A percentile compares a stretch with the other conserved stretches of the same genome.
phyloP scores from a whole-genome alignment of 2,329 filamentous ascomycete species.

The Ophioceras dolichostomum region DNA sequence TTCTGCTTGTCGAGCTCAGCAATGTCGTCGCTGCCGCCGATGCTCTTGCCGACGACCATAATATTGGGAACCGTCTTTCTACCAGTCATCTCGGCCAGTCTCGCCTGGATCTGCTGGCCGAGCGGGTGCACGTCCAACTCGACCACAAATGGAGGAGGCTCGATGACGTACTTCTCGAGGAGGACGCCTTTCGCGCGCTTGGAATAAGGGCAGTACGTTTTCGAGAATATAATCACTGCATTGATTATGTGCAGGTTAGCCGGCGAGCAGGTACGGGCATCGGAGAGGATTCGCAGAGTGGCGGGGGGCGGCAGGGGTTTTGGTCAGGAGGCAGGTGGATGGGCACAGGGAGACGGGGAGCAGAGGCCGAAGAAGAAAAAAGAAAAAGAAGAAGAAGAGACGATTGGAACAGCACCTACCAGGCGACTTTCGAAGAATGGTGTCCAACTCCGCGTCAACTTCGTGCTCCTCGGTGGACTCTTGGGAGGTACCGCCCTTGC shows the following conservation, averaged over 20 bases:
- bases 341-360: no score
- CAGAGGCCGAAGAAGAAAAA: no score
- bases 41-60: slow-evolving; percentile 74
- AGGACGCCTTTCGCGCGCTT: slow-evolving; percentile 76
- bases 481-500: slow-evolving; percentile 17
- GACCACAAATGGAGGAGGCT: slow-evolving; percentile 73
- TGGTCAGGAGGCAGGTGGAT: no score
- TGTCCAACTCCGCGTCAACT: slow-evolving; percentile 59
- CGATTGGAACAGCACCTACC: slow-evolving; percentile 39
- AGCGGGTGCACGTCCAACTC: slow-evolving; percentile 78
- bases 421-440: slow-evolving; percentile 72
- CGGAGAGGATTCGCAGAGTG: not conserved
- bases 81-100: slow-evolving; percentile 61
- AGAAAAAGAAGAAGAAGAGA: no score
- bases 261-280: not conserved
- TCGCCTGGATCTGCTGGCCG: slow-evolving; percentile 59
- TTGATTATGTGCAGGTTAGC: slow-evolving; percentile 4
- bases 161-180: slow-evolving; percentile 72
- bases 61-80: slow-evolving; percentile 86
- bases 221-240: slow-evolving; percentile 91
- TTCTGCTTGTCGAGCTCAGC: slow-evolving; percentile 55
- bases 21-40: slow-evolving; percentile 85
- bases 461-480: slow-evolving; percentile 49
- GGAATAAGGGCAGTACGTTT: slow-evolving; percentile 82
- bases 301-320: not conserved